phyloP scores from a whole-genome alignment of 768 basidiomycete genomes.

The Leccinum ochraceum region DNA sequence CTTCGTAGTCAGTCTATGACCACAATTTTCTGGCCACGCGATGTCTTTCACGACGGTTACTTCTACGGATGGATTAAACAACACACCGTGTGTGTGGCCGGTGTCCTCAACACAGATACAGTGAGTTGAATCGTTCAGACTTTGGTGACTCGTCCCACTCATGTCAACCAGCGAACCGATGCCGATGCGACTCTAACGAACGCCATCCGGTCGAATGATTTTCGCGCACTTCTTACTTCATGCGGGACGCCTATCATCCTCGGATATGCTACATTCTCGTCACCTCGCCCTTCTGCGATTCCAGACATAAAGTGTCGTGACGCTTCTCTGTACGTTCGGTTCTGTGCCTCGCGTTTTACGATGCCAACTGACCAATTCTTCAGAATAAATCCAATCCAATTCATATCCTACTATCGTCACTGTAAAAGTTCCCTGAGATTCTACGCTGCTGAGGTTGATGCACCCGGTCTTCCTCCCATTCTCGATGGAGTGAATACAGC shows the following conservation, averaged over 20 bases:
- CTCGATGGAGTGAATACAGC: conserved; percentile 22
- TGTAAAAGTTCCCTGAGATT: conserved; percentile 60
- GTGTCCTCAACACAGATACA: conserved; percentile 40
- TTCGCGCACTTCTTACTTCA: conserved; percentile 15
- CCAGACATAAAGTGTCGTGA: conserved; percentile 38
- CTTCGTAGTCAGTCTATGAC: conserved; percentile 25
- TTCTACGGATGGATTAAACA: conserved; percentile 61
- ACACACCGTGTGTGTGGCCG: conserved; percentile 49
- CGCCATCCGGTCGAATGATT: conserved; percentile 20
- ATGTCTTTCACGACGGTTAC: conserved; percentile 46
- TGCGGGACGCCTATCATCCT: conserved; percentile 31
- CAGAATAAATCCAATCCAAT: conserved; percentile 22
- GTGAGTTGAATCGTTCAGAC: conserved; percentile 27
- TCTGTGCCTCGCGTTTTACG: conserved; percentile 3
- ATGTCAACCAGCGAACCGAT: conserved; percentile 17
- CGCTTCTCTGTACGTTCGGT: conserved; percentile 12
- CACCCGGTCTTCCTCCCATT: conserved; percentile 23
- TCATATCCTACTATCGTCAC: conserved; percentile 58
- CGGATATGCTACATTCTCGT: conserved; percentile 27
- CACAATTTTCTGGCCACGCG: conserved; percentile 60
- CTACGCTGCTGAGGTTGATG: conserved; percentile 49
- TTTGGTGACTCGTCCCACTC: neutral
- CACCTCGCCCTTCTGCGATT: conserved; percentile 11
- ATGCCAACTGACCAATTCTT: conserved; percentile 6
- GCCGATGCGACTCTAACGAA: conserved; percentile 14